Conservation (phyloP, 2,329 filamentous ascomycete species). For the Ophiocordyceps camponoti-leonardi region DNA sequence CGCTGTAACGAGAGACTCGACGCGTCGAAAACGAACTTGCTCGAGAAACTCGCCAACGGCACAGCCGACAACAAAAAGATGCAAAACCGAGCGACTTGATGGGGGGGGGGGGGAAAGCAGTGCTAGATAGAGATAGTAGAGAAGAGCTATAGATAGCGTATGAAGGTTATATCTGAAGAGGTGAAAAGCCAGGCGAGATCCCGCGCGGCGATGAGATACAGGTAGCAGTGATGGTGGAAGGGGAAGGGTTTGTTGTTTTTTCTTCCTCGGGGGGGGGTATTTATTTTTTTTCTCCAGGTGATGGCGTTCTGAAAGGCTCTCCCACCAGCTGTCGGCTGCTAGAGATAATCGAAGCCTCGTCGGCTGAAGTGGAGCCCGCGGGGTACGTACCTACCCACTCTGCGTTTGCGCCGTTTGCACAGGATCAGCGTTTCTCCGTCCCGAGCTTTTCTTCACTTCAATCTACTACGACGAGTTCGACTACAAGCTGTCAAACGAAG, state of each 20-base stretch:
- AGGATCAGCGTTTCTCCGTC: background rate
- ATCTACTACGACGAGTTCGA: too few species aligned
- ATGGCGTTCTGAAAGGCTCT: background rate
- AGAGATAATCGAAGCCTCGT: background rate
- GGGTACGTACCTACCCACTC: background rate
- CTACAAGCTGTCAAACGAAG: too few species aligned
- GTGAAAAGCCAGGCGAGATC: too few species aligned
- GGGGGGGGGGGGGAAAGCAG: too few species aligned
- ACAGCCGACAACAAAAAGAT: background rate
- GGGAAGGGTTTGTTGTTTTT: background rate
- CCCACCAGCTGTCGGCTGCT: background rate
- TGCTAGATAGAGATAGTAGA: too few species aligned
- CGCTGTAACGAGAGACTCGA: constrained; percentile 4
- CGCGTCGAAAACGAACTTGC: background rate
- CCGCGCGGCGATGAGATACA: background rate
- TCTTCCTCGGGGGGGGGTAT: background rate
- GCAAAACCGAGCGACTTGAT: background rate
- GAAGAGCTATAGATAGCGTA: too few species aligned
- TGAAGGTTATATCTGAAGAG: too few species aligned
- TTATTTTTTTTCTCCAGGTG: background rate
- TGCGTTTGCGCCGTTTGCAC: background rate
- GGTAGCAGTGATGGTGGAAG: background rate
- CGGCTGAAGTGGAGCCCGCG: background rate
- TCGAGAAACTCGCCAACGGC: background rate
- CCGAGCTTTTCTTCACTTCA: background rate